phyloP scores from a whole-genome alignment of 2,329 filamentous ascomycete genomes.

The Claviceps purpurea region DNA sequence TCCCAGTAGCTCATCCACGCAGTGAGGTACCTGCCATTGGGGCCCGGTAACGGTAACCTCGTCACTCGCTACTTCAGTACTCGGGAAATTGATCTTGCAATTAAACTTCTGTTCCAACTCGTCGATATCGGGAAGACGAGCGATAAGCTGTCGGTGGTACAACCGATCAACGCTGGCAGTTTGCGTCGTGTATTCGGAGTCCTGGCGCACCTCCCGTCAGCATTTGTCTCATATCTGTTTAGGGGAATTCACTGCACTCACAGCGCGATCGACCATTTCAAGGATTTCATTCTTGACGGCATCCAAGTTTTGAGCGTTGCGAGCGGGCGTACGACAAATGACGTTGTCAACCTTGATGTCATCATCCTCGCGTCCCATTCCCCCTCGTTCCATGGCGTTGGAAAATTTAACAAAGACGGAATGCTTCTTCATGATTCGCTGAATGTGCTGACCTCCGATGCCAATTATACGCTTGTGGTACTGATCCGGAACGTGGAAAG shows the following conservation, averaged over 20 bases:
- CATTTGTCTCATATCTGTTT: neutral
- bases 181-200: constrained; percentile 93
- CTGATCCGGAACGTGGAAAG: constrained; percentile 96
- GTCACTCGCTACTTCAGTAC: constrained; percentile 93
- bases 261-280: constrained; percentile 95
- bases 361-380: constrained; percentile 89
- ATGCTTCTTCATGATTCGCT: constrained; percentile 99
- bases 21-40: constrained; percentile 95
- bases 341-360: constrained; percentile 98
- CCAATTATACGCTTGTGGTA: constrained; percentile 99
- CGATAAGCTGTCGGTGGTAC: constrained; percentile 87
- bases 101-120: constrained; percentile 98
- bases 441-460: constrained; percentile 95
- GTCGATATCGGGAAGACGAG: constrained; percentile 78
- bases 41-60: constrained; percentile 91
- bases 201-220: constrained; percentile 30
- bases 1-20: constrained; percentile 88
- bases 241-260: constrained; percentile 29
- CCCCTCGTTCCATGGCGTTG: constrained; percentile 89
- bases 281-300: constrained; percentile 97
- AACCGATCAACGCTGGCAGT: constrained; percentile 87
- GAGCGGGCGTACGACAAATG: constrained; percentile 91
- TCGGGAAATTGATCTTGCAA: constrained; percentile 97
- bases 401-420: constrained; percentile 99
- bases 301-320: constrained; percentile 92